Percentiles rank a stretch among this genome's conserved stretches.
These are phyloP conservation scores for Phytophthora meadii DNA, from an alignment of 352 stramenopile genomes.

Conservation along the genomic window DNA sequence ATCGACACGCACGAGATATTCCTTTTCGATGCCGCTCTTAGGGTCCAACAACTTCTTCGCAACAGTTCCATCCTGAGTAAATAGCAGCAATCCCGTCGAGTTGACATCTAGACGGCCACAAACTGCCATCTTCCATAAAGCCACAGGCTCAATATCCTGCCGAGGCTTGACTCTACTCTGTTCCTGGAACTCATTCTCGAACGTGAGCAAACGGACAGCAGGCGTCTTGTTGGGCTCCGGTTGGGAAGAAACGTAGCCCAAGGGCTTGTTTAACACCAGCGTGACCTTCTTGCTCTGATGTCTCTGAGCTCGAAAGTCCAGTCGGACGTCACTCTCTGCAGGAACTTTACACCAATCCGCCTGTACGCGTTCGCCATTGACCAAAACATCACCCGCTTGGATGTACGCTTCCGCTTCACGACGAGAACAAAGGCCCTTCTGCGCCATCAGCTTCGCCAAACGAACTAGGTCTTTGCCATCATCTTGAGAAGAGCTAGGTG, in stretches of 20 bases:
- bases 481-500: constrained; percentile 10
- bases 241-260: constrained; percentile 85
- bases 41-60: constrained; percentile 85
- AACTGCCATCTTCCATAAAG: constrained; percentile 82
- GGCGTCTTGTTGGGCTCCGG: constrained; percentile 70
- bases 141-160: constrained; percentile 58
- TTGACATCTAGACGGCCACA: constrained; percentile 86
- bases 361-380: constrained; percentile 74
- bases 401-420: constrained; percentile 87
- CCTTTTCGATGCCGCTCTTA: constrained; percentile 77
- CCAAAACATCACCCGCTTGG: constrained; percentile 71
- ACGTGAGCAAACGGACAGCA: constrained; percentile 78
- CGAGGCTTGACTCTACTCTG: constrained; percentile 54
- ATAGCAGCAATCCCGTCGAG: constrained; percentile 82
- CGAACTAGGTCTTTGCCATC: constrained; percentile 49
- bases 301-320: constrained; percentile 70
- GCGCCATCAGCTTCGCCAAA: constrained; percentile 83
- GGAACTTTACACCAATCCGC: constrained; percentile 78
- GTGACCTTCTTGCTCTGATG: constrained; percentile 84
- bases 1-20: constrained; percentile 86
- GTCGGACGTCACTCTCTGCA: constrained; percentile 57
- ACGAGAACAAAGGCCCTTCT: constrained; percentile 78
- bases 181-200: constrained; percentile 80
- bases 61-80: constrained; percentile 81
- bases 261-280: constrained; percentile 84